Evolutionary conservation across 1,284 basidiomycete species (phyloP), one percentile per base, ranked within the genome.

Genomic region (Boletus sp.): DNA sequence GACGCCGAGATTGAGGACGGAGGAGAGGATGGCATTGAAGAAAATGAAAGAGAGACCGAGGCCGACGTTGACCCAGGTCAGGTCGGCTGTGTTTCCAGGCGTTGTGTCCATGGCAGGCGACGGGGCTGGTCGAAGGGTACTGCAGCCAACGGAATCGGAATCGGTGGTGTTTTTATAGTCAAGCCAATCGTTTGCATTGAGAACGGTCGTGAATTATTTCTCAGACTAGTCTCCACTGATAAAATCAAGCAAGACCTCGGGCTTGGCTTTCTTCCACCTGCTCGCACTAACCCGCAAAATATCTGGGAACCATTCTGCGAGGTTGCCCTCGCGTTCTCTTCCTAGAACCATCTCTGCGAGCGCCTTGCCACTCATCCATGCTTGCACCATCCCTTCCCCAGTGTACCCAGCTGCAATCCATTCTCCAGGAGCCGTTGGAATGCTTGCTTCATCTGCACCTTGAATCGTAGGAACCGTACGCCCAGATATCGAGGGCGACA

Each of bases 1-100:
- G 39, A 92, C 75, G 5, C 81, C 86, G 13, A 93, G 76, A 2
- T 80, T 73, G 47, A 91, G 77, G 2, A 72, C 53, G 12, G 72
- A 68, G 3, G 89, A 91, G 10, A 91, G 54, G 19, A 80, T 50
- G 16, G 79, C 76, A 65, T 84, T 74, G 60, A 87, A 75, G 30
- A 78, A 56, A 53, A 94, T 79, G 66, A 93, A 92, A 2, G 76
- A 67, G 59, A 91, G 77, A 0, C 81, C 88, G 50, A 91, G 73
- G 17, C 70, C 77, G 51, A 93, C 86, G 58, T 92, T 90, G 12
- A 64, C 52, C 84, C 84, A 90, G 22, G 70, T 70, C 23, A 91
- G 67, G 41, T 74, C 52, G 36, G 56, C 53, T 2, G 55, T 4
- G 5, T 44, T 38, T 8, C 41, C 20, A 3, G 61, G 51, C 17